Percentiles rank a stretch among this genome's conserved stretches.
Conservation (phyloP, 306 rosid genomes). For the Quercus suber region DNA sequence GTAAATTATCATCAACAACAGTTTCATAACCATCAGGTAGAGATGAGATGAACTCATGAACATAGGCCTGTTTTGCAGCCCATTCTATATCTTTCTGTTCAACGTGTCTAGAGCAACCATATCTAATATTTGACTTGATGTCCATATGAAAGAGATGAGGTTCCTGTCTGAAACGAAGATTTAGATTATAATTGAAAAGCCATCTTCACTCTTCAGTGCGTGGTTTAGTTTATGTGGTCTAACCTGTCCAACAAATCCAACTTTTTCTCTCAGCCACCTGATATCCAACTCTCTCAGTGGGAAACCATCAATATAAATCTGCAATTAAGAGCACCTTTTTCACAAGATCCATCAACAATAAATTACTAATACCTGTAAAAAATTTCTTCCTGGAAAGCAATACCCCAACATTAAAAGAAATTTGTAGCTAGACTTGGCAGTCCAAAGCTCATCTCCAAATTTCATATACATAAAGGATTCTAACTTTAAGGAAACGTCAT, state of each 20-base stretch:
- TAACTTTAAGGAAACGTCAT: not conserved
- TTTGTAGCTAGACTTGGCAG: not conserved
- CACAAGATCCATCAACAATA: not conserved
- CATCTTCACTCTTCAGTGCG: not conserved
- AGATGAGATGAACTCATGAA: conserved; percentile 41
- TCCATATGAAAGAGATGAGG: conserved; percentile 44
- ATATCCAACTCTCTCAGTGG: conserved; percentile 41
- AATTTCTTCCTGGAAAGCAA: not conserved
- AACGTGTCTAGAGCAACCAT: conserved; percentile 31
- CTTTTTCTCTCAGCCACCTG: conserved; percentile 44
- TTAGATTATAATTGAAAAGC: conserved; percentile 6
- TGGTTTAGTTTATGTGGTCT: conserved; percentile 5
- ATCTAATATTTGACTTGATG: conserved; percentile 42
- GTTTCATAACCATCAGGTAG: conserved; percentile 48
- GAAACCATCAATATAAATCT: conserved; percentile 39
- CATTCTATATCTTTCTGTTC: conserved; percentile 38
- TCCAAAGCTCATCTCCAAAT: not conserved
- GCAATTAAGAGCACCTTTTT: conserved; percentile 12
- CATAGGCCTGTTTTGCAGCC: conserved; percentile 46
- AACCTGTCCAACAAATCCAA: conserved; percentile 48
- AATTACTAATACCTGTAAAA: not conserved
- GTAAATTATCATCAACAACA: conserved; percentile 42
- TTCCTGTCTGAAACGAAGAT: conserved; percentile 37
- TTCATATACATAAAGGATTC: not conserved
- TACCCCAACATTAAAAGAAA: not conserved